A percentile compares a stretch with the other conserved stretches of the same genome.
phyloP scores from a whole-genome alignment of 2,329 filamentous ascomycete genomes.

The Hysterium pulicare region DNA sequence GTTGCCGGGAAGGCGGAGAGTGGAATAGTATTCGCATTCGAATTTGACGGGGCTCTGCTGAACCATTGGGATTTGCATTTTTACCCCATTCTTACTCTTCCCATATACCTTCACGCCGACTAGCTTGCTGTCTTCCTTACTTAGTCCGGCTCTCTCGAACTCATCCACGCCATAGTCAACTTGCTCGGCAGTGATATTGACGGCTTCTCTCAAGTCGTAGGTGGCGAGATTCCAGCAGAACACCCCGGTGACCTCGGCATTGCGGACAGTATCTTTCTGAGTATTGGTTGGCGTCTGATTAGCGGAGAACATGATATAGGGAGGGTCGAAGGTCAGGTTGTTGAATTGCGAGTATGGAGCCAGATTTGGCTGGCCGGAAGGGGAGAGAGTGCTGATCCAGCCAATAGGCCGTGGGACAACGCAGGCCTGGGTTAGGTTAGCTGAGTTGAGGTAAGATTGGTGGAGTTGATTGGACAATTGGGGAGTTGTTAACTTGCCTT shows the following conservation, averaged over 20 bases:
- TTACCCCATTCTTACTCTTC: constrained; percentile 2
- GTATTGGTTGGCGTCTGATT: constrained; percentile 50
- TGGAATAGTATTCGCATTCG: constrained; percentile 56
- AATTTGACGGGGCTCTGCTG: constrained; percentile 55
- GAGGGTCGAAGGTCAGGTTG: constrained; percentile 61
- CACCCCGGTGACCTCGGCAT: constrained; percentile 53
- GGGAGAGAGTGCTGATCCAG: constrained; percentile 59
- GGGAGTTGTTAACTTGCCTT: constrained; percentile 39
- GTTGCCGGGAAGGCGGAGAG: constrained; percentile 54
- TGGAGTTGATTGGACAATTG: background rate
- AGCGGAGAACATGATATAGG: constrained; percentile 60
- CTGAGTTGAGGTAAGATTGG: background rate
- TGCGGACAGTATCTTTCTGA: constrained; percentile 57
- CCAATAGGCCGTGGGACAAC: constrained; percentile 61
- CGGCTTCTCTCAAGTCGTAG: constrained; percentile 52
- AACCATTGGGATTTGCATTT: constrained; percentile 49
- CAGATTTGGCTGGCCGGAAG: constrained; percentile 50
- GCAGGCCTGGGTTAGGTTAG: constrained; percentile 47
- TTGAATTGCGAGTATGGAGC: constrained; percentile 62
- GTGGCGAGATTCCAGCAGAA: constrained; percentile 62
- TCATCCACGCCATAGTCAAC: constrained; percentile 52
- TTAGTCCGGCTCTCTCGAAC: constrained; percentile 49
- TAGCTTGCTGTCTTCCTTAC: constrained; percentile 44
- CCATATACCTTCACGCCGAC: constrained; percentile 26
- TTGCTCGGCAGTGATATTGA: constrained; percentile 55